Base-by-base conservation (phyloP, 768 basidiomycete species). In the Russula ochroleuca region DNA sequence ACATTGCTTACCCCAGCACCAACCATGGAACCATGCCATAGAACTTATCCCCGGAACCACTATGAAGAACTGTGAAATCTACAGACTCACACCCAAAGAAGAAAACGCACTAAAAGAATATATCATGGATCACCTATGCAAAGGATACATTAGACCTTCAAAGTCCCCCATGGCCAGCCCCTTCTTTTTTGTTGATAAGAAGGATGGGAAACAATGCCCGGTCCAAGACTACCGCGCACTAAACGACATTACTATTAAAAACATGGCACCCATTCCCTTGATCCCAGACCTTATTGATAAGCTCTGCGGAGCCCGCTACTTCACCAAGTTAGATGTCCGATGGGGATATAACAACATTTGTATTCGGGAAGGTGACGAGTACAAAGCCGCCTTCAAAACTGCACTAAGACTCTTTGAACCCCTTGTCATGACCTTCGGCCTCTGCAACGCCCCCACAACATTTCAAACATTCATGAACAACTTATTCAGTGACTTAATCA, bases 201-300 rank as follows among this genome's bases (percentile, higher is more conserved):
- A 53, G 6, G 52, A 38, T 13, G 11, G 21, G 0, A 38, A 38
- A 37, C n/a, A 38, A 5, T 21, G n/a, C 1, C n/a, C n/a, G 0
- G 52, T 53, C 0, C 35, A 37, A 21, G 35, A 53, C 13, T 53
- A 53, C 5, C 3, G n/a, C 0, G 2, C 1, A 0, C 10, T 53
- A 0, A 53, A 53, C 3, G 17, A 37, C 2, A 23, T 28, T 2
- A 51, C 50, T 0, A n/a, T 19, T 6, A n/a, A 31, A 14, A 19
- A 51, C 19, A 3, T 5, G 6, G 5, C n/a, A 1, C n/a, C 35
- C 0, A 2, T 37, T 0, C n/a, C n/a, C n/a, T n/a, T n/a, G n/a
- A n/a, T n/a, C n/a, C n/a, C n/a, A n/a, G n/a, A n/a, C n/a, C n/a
- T n/a, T n/a, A n/a, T n/a, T n/a, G n/a, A n/a, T n/a, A n/a, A n/a